Conservation (phyloP, 2,329 filamentous ascomycete species). For the Colletotrichum navitas region DNA sequence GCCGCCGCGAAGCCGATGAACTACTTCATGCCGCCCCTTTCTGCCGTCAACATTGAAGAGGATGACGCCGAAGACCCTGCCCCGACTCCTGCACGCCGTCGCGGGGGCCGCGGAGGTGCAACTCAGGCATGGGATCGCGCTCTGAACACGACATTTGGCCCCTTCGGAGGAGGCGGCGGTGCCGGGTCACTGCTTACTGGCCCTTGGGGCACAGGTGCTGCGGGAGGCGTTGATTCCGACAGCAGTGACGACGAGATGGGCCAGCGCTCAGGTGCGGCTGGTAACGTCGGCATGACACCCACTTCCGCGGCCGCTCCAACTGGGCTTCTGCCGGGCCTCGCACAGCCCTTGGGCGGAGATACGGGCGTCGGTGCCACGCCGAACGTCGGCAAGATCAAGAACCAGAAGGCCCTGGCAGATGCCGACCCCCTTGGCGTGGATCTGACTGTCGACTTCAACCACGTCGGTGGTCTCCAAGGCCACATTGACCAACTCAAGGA, state of each 20-base stretch:
- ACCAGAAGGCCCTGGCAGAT: slow-evolving; percentile 91
- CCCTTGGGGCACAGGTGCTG: slow-evolving; percentile 79
- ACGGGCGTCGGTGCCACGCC: slow-evolving; percentile 67
- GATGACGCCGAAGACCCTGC: slow-evolving; percentile 77
- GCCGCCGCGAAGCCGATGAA: slow-evolving; percentile 77
- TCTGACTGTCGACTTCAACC: slow-evolving; percentile 91
- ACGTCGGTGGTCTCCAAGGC: slow-evolving; percentile 90
- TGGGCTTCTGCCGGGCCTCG: slow-evolving; percentile 58
- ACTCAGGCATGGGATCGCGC: slow-evolving; percentile 78
- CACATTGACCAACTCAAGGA: slow-evolving; percentile 98
- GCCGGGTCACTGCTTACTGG: slow-evolving; percentile 79
- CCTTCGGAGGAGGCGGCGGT: slow-evolving; percentile 86
- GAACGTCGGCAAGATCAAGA: slow-evolving; percentile 93
- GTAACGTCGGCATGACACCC: slow-evolving; percentile 71
- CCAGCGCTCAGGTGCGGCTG: slow-evolving; percentile 66
- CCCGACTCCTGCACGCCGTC: slow-evolving; percentile 76
- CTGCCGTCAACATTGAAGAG: slow-evolving; percentile 73
- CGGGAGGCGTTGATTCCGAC: slow-evolving; percentile 89
- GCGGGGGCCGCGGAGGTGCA: slow-evolving; percentile 72
- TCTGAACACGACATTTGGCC: slow-evolving; percentile 90
- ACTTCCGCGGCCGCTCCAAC: slow-evolving; percentile 62
- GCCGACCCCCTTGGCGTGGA: slow-evolving; percentile 95
- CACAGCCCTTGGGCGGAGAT: slow-evolving; percentile 48
- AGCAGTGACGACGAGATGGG: slow-evolving; percentile 94
- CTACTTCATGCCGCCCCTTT: slow-evolving; percentile 85